Conservation (phyloP, 2,329 filamentous ascomycete species). For the Epichloe gansuensis region DNA sequence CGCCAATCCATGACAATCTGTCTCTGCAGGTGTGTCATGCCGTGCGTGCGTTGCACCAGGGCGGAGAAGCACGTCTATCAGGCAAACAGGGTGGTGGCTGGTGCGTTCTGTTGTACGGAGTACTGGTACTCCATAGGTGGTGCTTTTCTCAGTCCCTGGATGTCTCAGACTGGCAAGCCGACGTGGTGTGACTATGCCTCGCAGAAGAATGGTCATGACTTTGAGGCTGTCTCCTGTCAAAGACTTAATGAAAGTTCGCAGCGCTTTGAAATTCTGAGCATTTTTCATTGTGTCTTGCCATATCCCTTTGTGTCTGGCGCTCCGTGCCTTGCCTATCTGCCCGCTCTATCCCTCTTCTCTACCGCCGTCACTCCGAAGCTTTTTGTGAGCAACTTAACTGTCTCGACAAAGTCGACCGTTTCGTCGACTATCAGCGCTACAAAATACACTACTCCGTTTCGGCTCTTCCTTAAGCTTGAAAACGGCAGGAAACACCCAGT, state of each 20-base stretch:
- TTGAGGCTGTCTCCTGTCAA: not conserved
- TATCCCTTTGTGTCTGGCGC: slow-evolving; percentile 2
- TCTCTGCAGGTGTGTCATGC: slow-evolving; percentile 9
- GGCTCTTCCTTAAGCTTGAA: not conserved
- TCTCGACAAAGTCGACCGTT: not conserved
- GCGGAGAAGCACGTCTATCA: not conserved
- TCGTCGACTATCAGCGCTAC: not conserved
- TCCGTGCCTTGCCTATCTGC: not conserved
- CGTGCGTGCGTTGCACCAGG: slow-evolving; percentile 4
- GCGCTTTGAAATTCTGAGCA: not conserved
- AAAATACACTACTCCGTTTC: not conserved
- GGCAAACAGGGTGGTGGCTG: not conserved
- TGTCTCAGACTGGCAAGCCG: slow-evolving; percentile 7
- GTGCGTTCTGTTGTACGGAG: not conserved
- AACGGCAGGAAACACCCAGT: not conserved
- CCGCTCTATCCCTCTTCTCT: not conserved
- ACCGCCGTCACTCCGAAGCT: not conserved
- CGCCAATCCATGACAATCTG: slow-evolving; percentile 6
- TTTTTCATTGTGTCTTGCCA: slow-evolving; percentile 5
- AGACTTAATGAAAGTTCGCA: not conserved
- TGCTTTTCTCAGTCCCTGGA: slow-evolving; percentile 8
- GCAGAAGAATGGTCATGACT: slow-evolving; percentile 6
- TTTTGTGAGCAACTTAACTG: not conserved
- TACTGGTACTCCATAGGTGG: not conserved
- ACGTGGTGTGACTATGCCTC: slow-evolving; percentile 7